Conservation (phyloP, 2,329 filamentous ascomycete genomes). For the Drechslerella dactyloides region DNA sequence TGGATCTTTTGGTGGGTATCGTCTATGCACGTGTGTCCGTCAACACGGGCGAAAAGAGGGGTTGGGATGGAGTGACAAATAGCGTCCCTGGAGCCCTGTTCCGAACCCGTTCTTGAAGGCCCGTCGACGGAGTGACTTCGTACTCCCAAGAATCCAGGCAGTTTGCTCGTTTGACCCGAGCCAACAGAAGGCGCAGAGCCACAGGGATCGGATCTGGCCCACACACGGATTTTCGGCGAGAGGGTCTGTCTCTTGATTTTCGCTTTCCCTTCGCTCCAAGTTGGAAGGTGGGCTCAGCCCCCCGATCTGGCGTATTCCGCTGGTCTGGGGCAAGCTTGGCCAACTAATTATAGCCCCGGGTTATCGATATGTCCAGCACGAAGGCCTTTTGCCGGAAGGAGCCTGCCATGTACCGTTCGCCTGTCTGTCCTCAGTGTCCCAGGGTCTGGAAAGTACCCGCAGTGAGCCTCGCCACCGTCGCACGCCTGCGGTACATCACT, state of each 20-base stretch:
- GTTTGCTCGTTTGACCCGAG: background rate
- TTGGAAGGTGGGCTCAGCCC: background rate
- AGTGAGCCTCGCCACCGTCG: conserved; percentile 6
- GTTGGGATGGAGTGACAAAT: conserved; percentile 15
- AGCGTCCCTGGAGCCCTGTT: background rate
- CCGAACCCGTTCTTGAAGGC: too few relatives aligned
- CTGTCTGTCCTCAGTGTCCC: background rate
- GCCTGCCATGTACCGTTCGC: background rate
- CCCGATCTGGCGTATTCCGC: conserved; percentile 4
- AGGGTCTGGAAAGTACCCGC: background rate
- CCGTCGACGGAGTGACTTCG: too few relatives aligned
- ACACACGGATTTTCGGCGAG: conserved; percentile 28
- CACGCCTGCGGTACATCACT: background rate
- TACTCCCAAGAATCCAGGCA: background rate
- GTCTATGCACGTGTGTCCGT: background rate
- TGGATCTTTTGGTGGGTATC: too few relatives aligned
- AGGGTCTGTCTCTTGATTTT: conserved; percentile 12
- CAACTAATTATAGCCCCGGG: background rate
- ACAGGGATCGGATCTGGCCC: conserved; percentile 15
- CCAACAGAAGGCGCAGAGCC: background rate
- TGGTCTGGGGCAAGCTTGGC: conserved; percentile 2
- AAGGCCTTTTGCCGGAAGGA: background rate
- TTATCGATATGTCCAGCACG: background rate
- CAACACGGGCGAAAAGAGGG: background rate
- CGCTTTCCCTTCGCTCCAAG: background rate